Percentiles rank a stretch among this genome's conserved stretches.
Conservation (phyloP, 2,329 filamentous ascomycete genomes). For the Fusarium sp. region DNA sequence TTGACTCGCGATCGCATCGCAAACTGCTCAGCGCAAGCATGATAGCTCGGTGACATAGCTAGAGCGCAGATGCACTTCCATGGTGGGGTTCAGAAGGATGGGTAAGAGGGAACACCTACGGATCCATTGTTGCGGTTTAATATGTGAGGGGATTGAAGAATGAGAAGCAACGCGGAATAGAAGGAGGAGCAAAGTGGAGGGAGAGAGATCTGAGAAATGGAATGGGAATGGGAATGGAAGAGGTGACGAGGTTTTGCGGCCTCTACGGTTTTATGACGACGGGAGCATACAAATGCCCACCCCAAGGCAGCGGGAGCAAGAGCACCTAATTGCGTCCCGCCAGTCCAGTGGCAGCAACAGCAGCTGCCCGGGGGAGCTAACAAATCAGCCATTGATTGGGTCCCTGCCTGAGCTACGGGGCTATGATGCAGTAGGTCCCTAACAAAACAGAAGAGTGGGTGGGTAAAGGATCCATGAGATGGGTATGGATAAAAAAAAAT, state of each 20-base stretch:
- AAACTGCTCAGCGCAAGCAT: constrained; percentile 36
- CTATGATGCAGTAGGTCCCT: constrained; percentile 47
- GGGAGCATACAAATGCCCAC: constrained; percentile 40
- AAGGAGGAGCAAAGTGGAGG: constrained; percentile 23
- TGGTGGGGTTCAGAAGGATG: constrained; percentile 44
- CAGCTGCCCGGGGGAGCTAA: constrained; percentile 42
- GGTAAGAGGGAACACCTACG: constrained; percentile 43
- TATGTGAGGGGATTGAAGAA: constrained; percentile 24
- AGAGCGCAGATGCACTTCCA: constrained; percentile 18
- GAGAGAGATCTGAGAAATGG: constrained; percentile 34
- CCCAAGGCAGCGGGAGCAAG: constrained; percentile 11
- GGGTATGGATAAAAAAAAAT: neutral
- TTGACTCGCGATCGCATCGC: constrained; percentile 25
- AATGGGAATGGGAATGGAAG: constrained; percentile 24
- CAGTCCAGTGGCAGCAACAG: neutral
- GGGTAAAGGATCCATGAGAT: constrained; percentile 26
- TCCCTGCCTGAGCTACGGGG: constrained; percentile 45
- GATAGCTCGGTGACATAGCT: constrained; percentile 28
- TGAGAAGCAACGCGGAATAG: constrained; percentile 16
- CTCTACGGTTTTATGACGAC: constrained; percentile 49
- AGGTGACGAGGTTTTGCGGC: constrained; percentile 44
- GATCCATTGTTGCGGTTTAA: constrained; percentile 44
- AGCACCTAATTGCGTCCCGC: neutral
- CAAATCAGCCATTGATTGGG: constrained; percentile 27
- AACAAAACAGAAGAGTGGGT: constrained; percentile 28